phyloP scores from a whole-genome alignment of 495 filamentous ascomycete genomes.

The Penicillium samsonianum region DNA sequence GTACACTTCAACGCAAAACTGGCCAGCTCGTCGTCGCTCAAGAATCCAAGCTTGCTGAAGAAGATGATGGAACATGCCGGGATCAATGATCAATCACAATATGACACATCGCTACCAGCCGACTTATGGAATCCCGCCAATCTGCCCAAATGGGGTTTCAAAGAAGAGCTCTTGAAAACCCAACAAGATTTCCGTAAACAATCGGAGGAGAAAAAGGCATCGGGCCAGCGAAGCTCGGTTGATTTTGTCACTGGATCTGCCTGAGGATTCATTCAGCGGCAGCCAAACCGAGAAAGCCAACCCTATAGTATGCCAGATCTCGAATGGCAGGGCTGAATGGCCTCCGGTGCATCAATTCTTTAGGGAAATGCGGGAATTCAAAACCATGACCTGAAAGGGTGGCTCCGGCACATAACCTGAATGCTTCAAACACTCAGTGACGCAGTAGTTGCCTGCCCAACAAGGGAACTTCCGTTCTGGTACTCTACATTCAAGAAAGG shows the following conservation, averaged over 20 bases:
- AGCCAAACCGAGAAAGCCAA: background rate
- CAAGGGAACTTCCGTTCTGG: background rate
- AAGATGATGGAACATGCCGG: conserved; percentile 83
- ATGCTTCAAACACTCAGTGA: background rate
- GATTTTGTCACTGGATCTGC: conserved; percentile 68
- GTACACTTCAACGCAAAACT: conserved; percentile 90
- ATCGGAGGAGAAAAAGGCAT: conserved; percentile 55
- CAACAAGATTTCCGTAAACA: conserved; percentile 63
- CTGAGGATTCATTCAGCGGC: background rate
- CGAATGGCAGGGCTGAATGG: background rate
- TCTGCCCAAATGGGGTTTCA: conserved; percentile 73
- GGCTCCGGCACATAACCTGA: background rate
- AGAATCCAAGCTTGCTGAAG: conserved; percentile 76
- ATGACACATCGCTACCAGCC: conserved; percentile 66
- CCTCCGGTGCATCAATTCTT: background rate
- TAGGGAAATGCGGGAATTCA: background rate
- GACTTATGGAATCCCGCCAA: conserved; percentile 67
- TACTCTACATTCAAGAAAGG: background rate
- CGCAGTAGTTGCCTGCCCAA: background rate
- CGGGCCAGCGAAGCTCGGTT: conserved; percentile 61
- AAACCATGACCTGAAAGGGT: background rate
- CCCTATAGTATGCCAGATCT: background rate
- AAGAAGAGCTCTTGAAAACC: conserved; percentile 64
- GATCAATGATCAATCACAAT: conserved; percentile 66
- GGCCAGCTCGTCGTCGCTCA: conserved; percentile 65